Percentiles rank a stretch among this genome's conserved stretches.
Conservation (phyloP, 2,329 filamentous ascomycete genomes). For the Aspergillus udagawae region DNA sequence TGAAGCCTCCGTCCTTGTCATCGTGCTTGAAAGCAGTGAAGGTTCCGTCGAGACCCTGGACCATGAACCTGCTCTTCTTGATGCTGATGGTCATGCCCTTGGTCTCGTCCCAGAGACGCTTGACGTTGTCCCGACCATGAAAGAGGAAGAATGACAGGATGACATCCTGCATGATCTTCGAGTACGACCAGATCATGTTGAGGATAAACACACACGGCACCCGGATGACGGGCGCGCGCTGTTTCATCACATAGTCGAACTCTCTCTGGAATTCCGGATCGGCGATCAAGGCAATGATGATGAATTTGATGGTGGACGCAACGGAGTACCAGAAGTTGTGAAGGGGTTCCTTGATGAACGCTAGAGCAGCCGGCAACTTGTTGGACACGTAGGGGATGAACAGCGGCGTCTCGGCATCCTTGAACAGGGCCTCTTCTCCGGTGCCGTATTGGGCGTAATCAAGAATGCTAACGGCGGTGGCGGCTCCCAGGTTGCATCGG, state of each 20-base stretch:
- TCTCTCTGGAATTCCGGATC: constrained; percentile 52
- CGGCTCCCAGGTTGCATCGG: constrained; percentile 47
- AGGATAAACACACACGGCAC: constrained; percentile 38
- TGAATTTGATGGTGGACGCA: constrained; percentile 46
- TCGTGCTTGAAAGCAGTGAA: constrained; percentile 49
- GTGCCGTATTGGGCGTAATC: constrained; percentile 28
- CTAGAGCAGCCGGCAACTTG: constrained; percentile 18
- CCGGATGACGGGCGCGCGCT: constrained; percentile 32
- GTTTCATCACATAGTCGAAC: constrained; percentile 42
- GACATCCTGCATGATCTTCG: constrained; percentile 42
- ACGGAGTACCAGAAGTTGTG: constrained; percentile 42
- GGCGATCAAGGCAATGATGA: constrained; percentile 48
- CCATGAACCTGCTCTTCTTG: constrained; percentile 45
- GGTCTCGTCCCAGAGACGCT: constrained; percentile 46
- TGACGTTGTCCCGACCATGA: constrained; percentile 46
- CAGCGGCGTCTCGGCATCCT: constrained; percentile 21
- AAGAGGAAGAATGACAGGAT: constrained; percentile 47
- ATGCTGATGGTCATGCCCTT: constrained; percentile 48
- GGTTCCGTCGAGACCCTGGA: constrained; percentile 46
- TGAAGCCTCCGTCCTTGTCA: constrained; percentile 36
- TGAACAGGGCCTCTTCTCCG: constrained; percentile 21
- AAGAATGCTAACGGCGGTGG: constrained; percentile 30
- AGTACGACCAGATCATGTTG: constrained; percentile 49
- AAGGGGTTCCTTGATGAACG: constrained; percentile 31
- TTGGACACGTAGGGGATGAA: constrained; percentile 28